Evolutionary conservation across 345 rosid species (phyloP).

Genomic region (Rhizophora apiculata): DNA sequence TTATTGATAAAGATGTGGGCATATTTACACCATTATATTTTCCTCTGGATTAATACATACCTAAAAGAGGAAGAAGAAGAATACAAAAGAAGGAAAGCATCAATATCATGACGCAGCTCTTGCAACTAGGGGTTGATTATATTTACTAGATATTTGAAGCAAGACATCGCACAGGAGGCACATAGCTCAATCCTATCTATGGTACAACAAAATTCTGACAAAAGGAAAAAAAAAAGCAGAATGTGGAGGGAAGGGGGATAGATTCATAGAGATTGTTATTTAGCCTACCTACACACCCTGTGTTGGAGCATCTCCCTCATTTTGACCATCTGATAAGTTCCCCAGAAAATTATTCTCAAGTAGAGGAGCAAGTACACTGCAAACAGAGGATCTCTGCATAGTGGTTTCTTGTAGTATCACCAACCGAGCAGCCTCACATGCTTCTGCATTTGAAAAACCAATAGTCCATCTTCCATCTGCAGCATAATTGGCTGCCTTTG

Average conservation of each 20-base stretch:
- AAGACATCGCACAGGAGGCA: too few relatives aligned
- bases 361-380: slow-evolving; percentile 35
- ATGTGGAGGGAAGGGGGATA: too few relatives aligned
- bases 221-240: not conserved
- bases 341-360: slow-evolving; percentile 26
- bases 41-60: too few relatives aligned
- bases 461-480: slow-evolving; percentile 62
- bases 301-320: slow-evolving; percentile 11
- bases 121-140: too few relatives aligned
- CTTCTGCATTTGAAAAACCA: slow-evolving; percentile 49
- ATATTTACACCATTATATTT: too few relatives aligned
- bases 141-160: too few relatives aligned
- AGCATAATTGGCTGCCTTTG: slow-evolving; percentile 23
- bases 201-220: too few relatives aligned
- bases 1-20: too few relatives aligned
- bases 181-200: too few relatives aligned
- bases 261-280: not conserved
- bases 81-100: too few relatives aligned
- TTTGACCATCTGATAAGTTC: slow-evolving; percentile 22
- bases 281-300: slow-evolving; percentile 18
- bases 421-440: slow-evolving; percentile 44
- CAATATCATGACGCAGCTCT: too few relatives aligned
- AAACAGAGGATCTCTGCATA: slow-evolving; percentile 44
- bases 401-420: slow-evolving; percentile 40
- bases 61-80: too few relatives aligned